Evolutionary conservation across 495 filamentous ascomycete genomes (phyloP), one percentile per base, ranked within the genome.

Genomic region (Glutinoglossum americanum): DNA sequence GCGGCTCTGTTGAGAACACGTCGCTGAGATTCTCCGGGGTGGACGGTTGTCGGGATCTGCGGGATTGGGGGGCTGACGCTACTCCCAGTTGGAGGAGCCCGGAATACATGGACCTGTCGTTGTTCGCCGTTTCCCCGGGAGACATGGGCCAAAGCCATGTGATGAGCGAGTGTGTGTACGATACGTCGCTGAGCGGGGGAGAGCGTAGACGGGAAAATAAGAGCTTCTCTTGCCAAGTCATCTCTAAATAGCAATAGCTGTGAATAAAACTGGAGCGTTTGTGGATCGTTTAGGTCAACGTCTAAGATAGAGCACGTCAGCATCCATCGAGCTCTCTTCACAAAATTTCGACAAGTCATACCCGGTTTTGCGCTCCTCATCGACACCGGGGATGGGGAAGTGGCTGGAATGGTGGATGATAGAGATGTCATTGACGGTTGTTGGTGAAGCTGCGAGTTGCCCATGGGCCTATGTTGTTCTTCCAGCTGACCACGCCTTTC

Each of bases 401-500:
- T 80, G 7, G 80, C 74, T 25, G 81, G 78, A 59, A 82, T 76
- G 55, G 35, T 37, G 17, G 84, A 89, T 44, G 81, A 79, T 51
- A 94, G 72, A 21, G 88, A 93, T 37, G 83, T 83, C 72, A 92
- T 81, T 48, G 89, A 94, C 45, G 79, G 80, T 65, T 94, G 87
- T 25, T 80, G 81, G 59, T 93, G 87, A 45, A 94, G 76, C 57
- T 80, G 77, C 53, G 74, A 68, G 33, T 66, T 66, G 21, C 70
- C 71, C 64, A 87, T 76, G 23, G 84, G 85, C 28, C 89, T 77
- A 68, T 98, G 92, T 69, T 98, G 92, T 70, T 97, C 92, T 68
- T 97, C 89, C 44, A 98, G 74, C 68, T 98, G 92, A 49, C 92
- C 92, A 60, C 92, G 82, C 65, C 92, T 85, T 73, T 97, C 92